Evolutionary conservation across 2,329 filamentous ascomycete genomes (phyloP).

Genomic region (Fusarium coffeatum): DNA sequence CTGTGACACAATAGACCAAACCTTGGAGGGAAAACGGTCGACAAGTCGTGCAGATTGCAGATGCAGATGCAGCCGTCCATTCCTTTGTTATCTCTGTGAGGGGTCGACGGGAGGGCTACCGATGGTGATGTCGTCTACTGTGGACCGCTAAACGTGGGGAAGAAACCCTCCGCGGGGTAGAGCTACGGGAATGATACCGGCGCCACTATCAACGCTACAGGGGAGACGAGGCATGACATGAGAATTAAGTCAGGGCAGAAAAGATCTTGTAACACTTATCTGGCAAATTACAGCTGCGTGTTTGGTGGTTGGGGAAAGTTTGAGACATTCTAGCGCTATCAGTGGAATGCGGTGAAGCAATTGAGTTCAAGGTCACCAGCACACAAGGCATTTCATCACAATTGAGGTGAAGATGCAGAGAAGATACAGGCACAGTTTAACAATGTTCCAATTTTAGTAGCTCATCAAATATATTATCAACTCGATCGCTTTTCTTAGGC

Average conservation of each 20-base stretch:
- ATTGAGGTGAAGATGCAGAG: too few species aligned
- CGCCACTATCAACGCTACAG: conserved; percentile 1
- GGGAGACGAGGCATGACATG: neutral
- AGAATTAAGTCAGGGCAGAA: neutral
- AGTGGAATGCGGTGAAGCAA: neutral
- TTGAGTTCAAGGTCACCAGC: neutral
- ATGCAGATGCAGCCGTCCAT: neutral
- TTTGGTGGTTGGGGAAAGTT: neutral
- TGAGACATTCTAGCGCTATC: neutral
- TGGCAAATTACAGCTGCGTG: neutral
- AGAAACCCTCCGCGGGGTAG: neutral
- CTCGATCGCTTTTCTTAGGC: neutral
- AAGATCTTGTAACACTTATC: neutral
- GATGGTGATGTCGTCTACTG: conserved; percentile 6
- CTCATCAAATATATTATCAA: neutral
- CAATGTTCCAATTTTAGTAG: neutral
- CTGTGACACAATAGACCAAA: conserved; percentile 27
- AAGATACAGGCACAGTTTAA: neutral
- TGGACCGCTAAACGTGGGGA: conserved; percentile 10
- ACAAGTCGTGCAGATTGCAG: conserved; percentile 37
- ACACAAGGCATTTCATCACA: too few species aligned
- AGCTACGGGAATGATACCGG: conserved; percentile 21
- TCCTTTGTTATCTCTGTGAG: conserved; percentile 22
- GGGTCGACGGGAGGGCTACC: conserved; percentile 26
- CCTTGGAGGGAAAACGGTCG: conserved; percentile 24